phyloP scores from a whole-genome alignment of 164 flowering plant species.

The Stephania yunnanensis region DNA sequence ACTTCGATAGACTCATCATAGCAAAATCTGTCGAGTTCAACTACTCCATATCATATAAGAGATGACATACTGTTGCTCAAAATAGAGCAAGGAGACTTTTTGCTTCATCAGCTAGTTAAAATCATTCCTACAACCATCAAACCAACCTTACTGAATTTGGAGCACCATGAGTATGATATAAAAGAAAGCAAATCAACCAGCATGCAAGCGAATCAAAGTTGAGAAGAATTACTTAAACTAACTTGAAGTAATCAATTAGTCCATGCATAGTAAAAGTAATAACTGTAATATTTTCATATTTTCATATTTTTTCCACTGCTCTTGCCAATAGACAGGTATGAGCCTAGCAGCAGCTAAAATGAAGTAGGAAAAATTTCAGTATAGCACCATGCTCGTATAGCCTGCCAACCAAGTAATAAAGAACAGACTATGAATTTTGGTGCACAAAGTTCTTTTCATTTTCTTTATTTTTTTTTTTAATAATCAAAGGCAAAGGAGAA shows the following conservation, averaged over 20 bases:
- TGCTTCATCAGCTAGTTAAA: too few species aligned
- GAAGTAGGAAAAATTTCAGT: neutral
- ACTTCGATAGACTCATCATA: too few species aligned
- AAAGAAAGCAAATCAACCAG: neutral
- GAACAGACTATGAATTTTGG: neutral
- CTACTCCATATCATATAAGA: too few species aligned
- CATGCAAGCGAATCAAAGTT: neutral
- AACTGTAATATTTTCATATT: neutral
- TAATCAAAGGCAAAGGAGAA: too few species aligned
- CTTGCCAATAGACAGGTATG: neutral
- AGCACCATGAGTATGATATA: too few species aligned
- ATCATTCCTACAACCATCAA: too few species aligned
- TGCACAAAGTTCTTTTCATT: neutral
- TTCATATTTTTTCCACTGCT: neutral
- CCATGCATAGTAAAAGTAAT: neutral
- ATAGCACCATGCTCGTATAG: constrained; percentile 2
- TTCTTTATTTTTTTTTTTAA: neutral
- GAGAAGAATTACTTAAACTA: neutral
- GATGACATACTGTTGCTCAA: too few species aligned
- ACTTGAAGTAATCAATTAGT: neutral
- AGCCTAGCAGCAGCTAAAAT: neutral
- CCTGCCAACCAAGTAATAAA: neutral
- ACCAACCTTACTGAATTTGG: too few species aligned
- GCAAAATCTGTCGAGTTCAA: too few species aligned
- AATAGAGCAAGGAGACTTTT: too few species aligned